phyloP scores from a whole-genome alignment of 2,329 filamentous ascomycete genomes.

The Ascosphaera apis region DNA sequence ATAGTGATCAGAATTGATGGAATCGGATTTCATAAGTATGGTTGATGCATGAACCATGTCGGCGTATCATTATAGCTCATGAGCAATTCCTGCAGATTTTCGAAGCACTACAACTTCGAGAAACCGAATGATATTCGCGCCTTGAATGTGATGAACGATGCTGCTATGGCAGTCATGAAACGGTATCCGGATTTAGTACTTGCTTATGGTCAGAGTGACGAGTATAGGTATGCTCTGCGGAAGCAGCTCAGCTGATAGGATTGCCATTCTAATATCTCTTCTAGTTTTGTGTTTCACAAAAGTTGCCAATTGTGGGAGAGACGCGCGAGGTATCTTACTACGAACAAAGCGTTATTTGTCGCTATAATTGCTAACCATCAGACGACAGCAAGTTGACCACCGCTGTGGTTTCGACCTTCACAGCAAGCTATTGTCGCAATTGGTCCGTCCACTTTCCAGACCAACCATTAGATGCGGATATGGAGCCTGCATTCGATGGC shows the following conservation, averaged over 20 bases:
- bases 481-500: constrained; percentile 73
- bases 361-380: background rate
- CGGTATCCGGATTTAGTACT: constrained; percentile 69
- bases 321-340: constrained; percentile 38
- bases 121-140: constrained; percentile 86
- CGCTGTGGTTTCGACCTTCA: constrained; percentile 82
- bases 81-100: constrained; percentile 34
- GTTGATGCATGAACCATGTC: too few relatives aligned
- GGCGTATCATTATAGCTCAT: too few relatives aligned
- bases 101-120: constrained; percentile 57
- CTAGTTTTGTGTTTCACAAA: constrained; percentile 73
- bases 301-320: constrained; percentile 64
- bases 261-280: background rate
- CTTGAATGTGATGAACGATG: constrained; percentile 81
- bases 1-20: constrained; percentile 88
- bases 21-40: constrained; percentile 90
- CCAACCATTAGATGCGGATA: constrained; percentile 42
- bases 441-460: constrained; percentile 60
- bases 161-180: constrained; percentile 61
- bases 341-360: background rate
- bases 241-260: constrained; percentile 1
- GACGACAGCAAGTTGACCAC: constrained; percentile 57
- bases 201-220: constrained; percentile 84
- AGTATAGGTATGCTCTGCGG: constrained; percentile 34
- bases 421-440: constrained; percentile 62